phyloP scores from a whole-genome alignment of 1,284 basidiomycete genomes.

The Cryptococcus maquisensis region DNA sequence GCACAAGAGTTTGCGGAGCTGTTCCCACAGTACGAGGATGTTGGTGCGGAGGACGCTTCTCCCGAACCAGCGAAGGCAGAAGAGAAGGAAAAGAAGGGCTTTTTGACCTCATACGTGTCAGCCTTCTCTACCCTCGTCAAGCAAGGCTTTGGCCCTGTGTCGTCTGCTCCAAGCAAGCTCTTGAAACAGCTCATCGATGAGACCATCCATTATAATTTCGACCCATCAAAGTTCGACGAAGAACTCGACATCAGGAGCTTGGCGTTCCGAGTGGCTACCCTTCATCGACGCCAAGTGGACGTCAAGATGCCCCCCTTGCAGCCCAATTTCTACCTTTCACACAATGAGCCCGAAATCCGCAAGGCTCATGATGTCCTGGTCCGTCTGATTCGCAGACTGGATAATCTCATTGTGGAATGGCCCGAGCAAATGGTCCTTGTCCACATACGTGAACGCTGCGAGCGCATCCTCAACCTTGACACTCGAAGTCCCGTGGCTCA shows the following conservation, averaged over 20 bases:
- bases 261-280: slow-evolving; percentile 32
- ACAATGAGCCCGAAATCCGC: slow-evolving; percentile 65
- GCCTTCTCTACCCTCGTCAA: slow-evolving; percentile 30
- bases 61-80: not conserved
- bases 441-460: slow-evolving; percentile 73
- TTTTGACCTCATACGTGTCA: slow-evolving; percentile 17
- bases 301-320: slow-evolving; percentile 50
- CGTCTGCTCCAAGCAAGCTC: not conserved
- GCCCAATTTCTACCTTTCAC: slow-evolving; percentile 72
- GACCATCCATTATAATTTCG: slow-evolving; percentile 19
- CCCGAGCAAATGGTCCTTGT: slow-evolving; percentile 96
- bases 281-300: slow-evolving; percentile 35
- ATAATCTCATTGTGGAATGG: slow-evolving; percentile 70
- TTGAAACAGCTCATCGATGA: slow-evolving; percentile 24
- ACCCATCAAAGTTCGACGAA: slow-evolving; percentile 22
- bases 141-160: slow-evolving; percentile 13
- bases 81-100: slow-evolving; percentile 15
- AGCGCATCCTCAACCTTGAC: slow-evolving; percentile 62
- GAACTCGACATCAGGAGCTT: slow-evolving; percentile 31
- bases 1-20: slow-evolving; percentile 74
- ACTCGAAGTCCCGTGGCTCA: slow-evolving; percentile 74
- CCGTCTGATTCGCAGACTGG: slow-evolving; percentile 57
- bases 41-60: slow-evolving; percentile 23
- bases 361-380: slow-evolving; percentile 59
- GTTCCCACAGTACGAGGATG: slow-evolving; percentile 73